A percentile compares a stretch with the other conserved stretches of the same genome.
Conservation (phyloP, 345 rosid species). For the Hevea brasiliensis region DNA sequence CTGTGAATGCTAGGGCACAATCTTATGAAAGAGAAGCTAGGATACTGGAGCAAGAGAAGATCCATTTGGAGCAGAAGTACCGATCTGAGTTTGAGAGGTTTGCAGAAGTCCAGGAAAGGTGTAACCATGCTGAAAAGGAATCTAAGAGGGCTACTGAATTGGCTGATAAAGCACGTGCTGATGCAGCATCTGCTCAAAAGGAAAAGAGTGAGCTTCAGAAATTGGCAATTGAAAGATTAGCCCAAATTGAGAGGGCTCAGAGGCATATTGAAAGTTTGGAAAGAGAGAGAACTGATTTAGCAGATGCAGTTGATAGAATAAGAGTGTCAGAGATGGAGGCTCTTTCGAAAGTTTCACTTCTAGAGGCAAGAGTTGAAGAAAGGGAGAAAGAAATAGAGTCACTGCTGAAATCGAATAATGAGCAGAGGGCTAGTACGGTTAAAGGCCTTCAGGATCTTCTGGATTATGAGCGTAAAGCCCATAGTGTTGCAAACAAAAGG, state of each 20-base stretch:
- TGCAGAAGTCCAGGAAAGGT: conserved; percentile 81
- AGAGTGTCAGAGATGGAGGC: conserved; percentile 73
- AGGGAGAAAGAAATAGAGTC: conserved; percentile 93
- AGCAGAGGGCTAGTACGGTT: conserved; percentile 76
- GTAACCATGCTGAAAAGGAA: conserved; percentile 78
- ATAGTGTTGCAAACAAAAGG: conserved; percentile 62
- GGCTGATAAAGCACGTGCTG: conserved; percentile 85
- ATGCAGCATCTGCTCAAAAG: conserved; percentile 74
- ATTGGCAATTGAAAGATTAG: conserved; percentile 85
- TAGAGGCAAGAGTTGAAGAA: conserved; percentile 90
- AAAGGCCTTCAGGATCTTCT: conserved; percentile 75
- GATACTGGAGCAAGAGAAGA: conserved; percentile 83
- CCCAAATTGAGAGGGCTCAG: conserved; percentile 77
- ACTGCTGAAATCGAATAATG: conserved; percentile 66
- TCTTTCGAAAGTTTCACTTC: conserved; percentile 54
- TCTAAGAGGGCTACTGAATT: conserved; percentile 82
- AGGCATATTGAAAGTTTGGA: conserved; percentile 78
- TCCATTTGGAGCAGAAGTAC: conserved; percentile 78
- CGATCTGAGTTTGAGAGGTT: conserved; percentile 74
- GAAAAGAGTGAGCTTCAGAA: conserved; percentile 78
- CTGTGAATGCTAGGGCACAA: conserved; percentile 64
- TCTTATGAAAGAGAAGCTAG: conserved; percentile 77
- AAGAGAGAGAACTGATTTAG: conserved; percentile 66
- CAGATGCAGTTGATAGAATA: conserved; percentile 56
- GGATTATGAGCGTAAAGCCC: conserved; percentile 81